These are phyloP conservation scores for Carex littledalei DNA, from an alignment of 176 grass and related monocot species.

Conservation along the genomic window DNA sequence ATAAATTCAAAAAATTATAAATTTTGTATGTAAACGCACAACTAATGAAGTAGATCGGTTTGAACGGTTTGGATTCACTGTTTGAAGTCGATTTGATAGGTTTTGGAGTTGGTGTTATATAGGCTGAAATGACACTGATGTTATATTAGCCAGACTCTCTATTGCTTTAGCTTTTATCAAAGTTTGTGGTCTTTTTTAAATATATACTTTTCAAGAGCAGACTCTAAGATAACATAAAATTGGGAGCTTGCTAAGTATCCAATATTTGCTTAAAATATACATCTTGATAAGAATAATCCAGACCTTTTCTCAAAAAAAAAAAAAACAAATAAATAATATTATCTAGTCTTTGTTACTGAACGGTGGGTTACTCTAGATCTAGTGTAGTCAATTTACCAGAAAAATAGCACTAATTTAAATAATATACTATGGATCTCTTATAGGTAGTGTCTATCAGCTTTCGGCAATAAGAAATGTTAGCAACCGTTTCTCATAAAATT, in stretches of 20 bases:
- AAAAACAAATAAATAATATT: neutral
- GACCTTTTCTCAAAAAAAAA: neutral
- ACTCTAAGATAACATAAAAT: neutral
- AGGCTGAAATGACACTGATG: no score
- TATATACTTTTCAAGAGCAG: neutral
- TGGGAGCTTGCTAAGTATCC: neutral
- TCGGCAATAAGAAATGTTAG: neutral
- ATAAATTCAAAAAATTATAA: no score
- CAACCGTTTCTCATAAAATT: neutral
- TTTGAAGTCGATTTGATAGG: no score
- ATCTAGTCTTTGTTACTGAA: neutral
- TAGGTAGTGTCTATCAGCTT: neutral
- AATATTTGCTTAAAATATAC: neutral
- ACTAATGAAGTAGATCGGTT: no score
- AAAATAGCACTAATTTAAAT: neutral
- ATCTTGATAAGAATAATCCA: neutral
- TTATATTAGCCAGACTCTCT: no score
- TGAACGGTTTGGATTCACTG: no score
- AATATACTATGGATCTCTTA: neutral
- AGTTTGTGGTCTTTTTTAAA: neutral
- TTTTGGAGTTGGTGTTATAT: no score
- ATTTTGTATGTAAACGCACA: no score
- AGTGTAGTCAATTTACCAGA: neutral
- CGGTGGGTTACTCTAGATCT: no score
- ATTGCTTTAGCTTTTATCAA: constrained; percentile 1